A percentile compares a stretch with the other conserved stretches of the same genome.
These are phyloP conservation scores for Coccomyxa subellipsoidea DNA, from an alignment of 163 green algal species.

Conservation along the genomic window DNA sequence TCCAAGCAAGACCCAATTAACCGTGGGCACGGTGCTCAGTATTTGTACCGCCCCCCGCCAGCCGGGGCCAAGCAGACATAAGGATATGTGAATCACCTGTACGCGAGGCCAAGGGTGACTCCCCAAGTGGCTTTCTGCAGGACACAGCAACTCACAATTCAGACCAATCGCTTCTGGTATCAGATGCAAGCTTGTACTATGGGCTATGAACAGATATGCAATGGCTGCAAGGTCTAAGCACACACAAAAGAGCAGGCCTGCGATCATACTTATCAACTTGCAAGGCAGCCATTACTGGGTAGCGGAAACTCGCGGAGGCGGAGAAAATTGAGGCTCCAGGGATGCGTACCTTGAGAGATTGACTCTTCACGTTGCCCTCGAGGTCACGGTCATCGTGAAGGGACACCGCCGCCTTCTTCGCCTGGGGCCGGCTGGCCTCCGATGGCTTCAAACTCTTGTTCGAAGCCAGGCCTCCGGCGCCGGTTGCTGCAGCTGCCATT, in stretches of 20 bases:
- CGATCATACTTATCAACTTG: no score
- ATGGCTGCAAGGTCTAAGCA: no score
- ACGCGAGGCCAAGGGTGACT: neutral
- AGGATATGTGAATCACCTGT: neutral
- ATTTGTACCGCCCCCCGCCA: no score
- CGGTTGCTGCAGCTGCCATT: neutral
- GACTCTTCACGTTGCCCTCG: neutral
- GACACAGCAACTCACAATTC: neutral
- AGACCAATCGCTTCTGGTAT: neutral
- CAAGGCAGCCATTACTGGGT: no score
- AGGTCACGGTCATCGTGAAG: neutral
- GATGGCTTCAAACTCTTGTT: neutral
- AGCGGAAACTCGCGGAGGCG: no score
- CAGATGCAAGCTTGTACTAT: neutral
- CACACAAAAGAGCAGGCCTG: no score
- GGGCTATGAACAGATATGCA: no score
- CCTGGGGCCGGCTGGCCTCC: neutral
- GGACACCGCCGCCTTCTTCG: neutral
- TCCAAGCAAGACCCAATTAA: no score
- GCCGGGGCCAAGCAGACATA: no score
- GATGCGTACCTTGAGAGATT: neutral
- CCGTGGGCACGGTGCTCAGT: no score
- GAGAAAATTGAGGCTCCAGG: no score
- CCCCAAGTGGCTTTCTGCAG: slow-evolving; percentile 4
- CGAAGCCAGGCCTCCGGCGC: neutral